Evolutionary conservation across 2,329 filamentous ascomycete genomes (phyloP).

Genomic region (Apiospora malaysiana): DNA sequence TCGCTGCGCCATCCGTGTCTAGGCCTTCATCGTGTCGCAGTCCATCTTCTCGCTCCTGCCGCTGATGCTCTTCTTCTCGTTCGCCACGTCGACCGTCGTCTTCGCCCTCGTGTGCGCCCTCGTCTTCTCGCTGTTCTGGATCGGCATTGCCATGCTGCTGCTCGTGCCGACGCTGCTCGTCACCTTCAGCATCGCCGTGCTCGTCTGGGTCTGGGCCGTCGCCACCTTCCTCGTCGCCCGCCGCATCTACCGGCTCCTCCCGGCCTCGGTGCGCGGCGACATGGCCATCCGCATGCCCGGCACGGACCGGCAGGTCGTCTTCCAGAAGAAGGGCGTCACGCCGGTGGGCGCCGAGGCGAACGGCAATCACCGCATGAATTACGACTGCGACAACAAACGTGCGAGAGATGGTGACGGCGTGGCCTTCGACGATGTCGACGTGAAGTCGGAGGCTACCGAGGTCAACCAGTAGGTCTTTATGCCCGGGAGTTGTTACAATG

Average conservation of each 20-base stretch:
- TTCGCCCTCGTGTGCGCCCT: conserved; percentile 68
- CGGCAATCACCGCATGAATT: neutral
- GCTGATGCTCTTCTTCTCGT: conserved; percentile 70
- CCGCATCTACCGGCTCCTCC: conserved; percentile 48
- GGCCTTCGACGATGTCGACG: conserved; percentile 25
- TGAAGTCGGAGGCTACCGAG: conserved; percentile 35
- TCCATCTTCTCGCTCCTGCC: conserved; percentile 70
- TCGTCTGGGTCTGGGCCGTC: conserved; percentile 72
- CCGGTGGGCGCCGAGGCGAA: neutral
- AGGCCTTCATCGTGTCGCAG: conserved; percentile 74
- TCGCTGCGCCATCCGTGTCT: neutral
- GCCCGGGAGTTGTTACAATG: conserved; percentile 33
- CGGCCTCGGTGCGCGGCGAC: conserved; percentile 27
- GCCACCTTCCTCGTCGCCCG: conserved; percentile 59
- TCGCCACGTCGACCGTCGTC: conserved; percentile 66
- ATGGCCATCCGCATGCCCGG: conserved; percentile 25
- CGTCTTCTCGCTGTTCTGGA: conserved; percentile 71
- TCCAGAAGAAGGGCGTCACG: conserved; percentile 25
- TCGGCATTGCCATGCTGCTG: conserved; percentile 69
- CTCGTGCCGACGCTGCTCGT: conserved; percentile 73
- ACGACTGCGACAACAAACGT: neutral
- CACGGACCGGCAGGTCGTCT: conserved; percentile 33
- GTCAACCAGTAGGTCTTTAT: conserved; percentile 37
- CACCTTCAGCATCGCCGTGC: conserved; percentile 65
- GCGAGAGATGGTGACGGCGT: neutral